Base-by-base conservation (phyloP, 192 early-diverging fungal genomes). In the Coemansia sp. region DNA sequence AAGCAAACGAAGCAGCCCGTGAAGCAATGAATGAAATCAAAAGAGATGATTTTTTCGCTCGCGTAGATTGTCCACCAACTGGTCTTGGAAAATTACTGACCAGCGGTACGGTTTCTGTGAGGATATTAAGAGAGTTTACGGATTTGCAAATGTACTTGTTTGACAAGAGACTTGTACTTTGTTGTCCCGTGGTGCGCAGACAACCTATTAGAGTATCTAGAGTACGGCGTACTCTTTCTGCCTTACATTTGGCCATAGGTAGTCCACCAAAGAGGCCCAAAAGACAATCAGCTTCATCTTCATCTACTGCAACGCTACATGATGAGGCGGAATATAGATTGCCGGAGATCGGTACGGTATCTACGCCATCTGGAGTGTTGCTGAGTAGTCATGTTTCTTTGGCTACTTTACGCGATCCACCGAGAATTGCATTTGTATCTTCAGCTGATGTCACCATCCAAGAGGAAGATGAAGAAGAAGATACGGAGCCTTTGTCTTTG, bases 1-100 rank as follows among this genome's bases (percentile, higher is more conserved):
- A 53, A 8, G 72, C 72, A 15, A 75, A 75, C 57, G 72, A 75
- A 54, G 57, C 59, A 14, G 63, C 72, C 0, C 50, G 72, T 17
- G 72, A 75, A 53, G 59, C 60, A 1, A 25, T 44, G 2, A 75
- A 75, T 27, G 51, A 75, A 32, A 35, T 22, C 5, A 49, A 55
- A 22, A 19, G 50, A 26, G 46, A 35, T 2, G 49, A 60, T 35
- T 75, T 75, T 38, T 60, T 53, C 27, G 60, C 56, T 7, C 64
- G 72, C 39, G 20, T 75, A 19, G 72, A 51, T 20, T 35, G 48
- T 11, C 30, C 54, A 15, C 32, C 50, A 25, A 25, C 45, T 15
- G 32, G 48, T 20, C 36, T 63, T 9, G 64, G 64, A 5, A 46
- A 53, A 1, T 57, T 67, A 3, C 45, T 75, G 36, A 59, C 60